Base-by-base conservation (phyloP, 768 basidiomycete species). In the Hemileccinum impolitum region DNA sequence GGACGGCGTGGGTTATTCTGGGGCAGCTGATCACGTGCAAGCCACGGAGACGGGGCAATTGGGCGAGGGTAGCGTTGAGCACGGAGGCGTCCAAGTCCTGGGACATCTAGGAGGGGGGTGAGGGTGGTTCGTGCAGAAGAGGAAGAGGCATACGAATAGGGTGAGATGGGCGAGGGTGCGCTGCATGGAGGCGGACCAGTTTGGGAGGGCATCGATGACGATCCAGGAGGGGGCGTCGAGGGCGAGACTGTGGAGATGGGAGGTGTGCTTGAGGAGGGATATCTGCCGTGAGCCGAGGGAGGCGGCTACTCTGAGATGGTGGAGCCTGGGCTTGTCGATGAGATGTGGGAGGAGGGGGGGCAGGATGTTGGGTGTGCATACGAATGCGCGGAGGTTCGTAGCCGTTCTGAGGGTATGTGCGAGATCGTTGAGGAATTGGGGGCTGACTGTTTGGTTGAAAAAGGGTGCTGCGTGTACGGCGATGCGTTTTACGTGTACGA, bases 221-320 rank as follows among this genome's bases (percentile, higher is more conserved):
- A 76, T 78, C 81, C 82, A 83, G 3, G 80, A 80, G n/a, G 81
- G 78, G 43, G 65, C 72, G 43, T 87, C 80, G 23, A 90, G 65
- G 6, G 74, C 67, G 14, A 90, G 56, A 19, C 61, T 71, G 11
- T 71, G 70, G 28, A 87, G 61, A 0, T 39, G 63, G 64, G 17
- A 52, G 15, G 81, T 51, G 19, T 71, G 58, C 12, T 69, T 49
- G 21, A 87, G 69, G 46, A 72, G 64, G 17, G 66, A 57, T 0
- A 76, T 63, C 55, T 87, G 83, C 17, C 73, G 70, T 0, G 70
- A 68, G 0, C 78, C 78, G n/a, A 89, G 61, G n/a, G 70, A 67
- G 0, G 77, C 83, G 35, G 70, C 60, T n/a, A 83, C 54, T 8
- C 81, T 73, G 3, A 88, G 36, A 15, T 72, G 69, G 36, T 67